phyloP scores from a whole-genome alignment of 2,329 filamentous ascomycete genomes.

The Emergomyces pasteurianus region DNA sequence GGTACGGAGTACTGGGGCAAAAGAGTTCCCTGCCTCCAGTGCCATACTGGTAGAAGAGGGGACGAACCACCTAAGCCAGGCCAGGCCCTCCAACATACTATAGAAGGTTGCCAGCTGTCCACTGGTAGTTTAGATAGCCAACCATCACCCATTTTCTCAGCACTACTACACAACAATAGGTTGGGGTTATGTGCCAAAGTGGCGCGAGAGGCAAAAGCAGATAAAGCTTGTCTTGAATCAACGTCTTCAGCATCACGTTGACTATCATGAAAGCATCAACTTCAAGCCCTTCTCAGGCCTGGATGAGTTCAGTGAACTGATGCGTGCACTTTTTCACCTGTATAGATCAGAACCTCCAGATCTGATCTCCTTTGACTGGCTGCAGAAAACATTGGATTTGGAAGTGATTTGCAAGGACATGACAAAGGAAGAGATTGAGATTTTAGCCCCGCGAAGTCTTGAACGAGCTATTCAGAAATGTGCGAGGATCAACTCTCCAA shows the following conservation, averaged over 20 bases:
- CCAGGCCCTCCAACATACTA: no score
- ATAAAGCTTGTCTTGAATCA: background rate
- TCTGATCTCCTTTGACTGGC: conserved; percentile 1
- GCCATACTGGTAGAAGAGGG: no score
- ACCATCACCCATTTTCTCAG: no score
- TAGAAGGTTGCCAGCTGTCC: no score
- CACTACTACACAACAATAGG: no score
- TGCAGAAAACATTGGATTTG: conserved; percentile 5
- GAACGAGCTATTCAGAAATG: background rate
- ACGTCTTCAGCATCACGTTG: background rate
- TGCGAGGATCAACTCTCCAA: conserved; percentile 1
- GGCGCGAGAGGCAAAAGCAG: background rate
- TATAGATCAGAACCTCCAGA: background rate
- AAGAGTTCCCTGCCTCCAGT: no score
- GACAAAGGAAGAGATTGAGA: conserved; percentile 1
- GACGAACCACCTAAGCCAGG: no score
- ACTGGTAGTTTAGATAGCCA: no score
- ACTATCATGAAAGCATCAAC: conserved; percentile 4
- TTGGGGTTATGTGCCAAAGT: no score
- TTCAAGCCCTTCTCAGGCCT: background rate
- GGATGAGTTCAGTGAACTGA: conserved; percentile 3
- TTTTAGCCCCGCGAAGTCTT: background rate
- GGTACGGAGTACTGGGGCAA: no score
- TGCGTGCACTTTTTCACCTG: conserved; percentile 1
- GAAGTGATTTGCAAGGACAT: conserved; percentile 5